Evolutionary conservation across 768 basidiomycete species (phyloP).

Genomic region (Russula emetica): DNA sequence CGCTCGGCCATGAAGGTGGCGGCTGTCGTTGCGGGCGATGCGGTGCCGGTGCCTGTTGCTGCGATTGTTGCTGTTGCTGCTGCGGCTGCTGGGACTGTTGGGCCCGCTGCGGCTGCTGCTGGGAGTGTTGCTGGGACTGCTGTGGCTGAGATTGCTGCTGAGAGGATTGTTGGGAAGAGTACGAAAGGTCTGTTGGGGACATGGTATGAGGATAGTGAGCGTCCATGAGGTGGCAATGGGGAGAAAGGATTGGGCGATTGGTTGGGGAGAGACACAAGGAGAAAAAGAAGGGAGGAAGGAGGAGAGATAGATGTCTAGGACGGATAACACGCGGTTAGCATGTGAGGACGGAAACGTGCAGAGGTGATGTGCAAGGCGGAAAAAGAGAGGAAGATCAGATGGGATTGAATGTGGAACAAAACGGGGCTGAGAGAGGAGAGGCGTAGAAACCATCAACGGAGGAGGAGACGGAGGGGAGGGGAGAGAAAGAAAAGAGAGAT

Average conservation of each 20-base stretch:
- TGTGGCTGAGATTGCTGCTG: constrained; percentile 31
- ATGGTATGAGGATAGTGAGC: constrained; percentile 30
- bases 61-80: constrained; percentile 5
- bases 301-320: constrained; percentile 19
- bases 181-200: constrained; percentile 34
- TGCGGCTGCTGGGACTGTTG: constrained; percentile 5
- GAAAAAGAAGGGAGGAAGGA: constrained; percentile 8
- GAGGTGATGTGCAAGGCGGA: constrained; percentile 21
- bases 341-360: constrained; percentile 25
- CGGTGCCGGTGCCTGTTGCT: constrained; percentile 1
- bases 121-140: constrained; percentile 9
- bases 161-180: constrained; percentile 32
- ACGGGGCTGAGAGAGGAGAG: constrained; percentile 10
- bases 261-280: constrained; percentile 9
- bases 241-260: constrained; percentile 17
- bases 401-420: constrained; percentile 7
- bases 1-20: constrained; percentile 29
- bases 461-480: constrained; percentile 5
- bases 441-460: background rate
- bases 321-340: constrained; percentile 23
- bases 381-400: constrained; percentile 26
- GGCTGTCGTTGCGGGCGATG: constrained; percentile 32
- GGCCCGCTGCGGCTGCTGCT: constrained; percentile 26
- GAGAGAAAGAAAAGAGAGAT: background rate
- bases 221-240: constrained; percentile 29